Evolutionary conservation across 2,329 filamentous ascomycete species (phyloP).

Genomic region (Zymoseptoria crescenta): DNA sequence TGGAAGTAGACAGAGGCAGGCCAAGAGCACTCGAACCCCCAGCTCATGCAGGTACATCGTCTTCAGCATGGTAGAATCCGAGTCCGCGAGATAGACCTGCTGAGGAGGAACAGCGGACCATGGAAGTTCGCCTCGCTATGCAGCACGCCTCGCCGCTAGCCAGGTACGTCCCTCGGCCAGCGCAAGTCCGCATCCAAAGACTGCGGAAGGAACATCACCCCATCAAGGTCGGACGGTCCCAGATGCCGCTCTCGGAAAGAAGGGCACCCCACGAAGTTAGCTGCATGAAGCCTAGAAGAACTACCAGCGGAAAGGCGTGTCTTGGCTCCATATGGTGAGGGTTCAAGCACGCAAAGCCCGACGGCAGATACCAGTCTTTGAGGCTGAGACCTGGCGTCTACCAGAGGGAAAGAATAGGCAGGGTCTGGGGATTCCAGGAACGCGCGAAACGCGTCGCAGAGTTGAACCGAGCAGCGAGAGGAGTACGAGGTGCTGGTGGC

Average conservation of each 20-base stretch:
- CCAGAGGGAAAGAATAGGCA: background rate
- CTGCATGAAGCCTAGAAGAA: background rate
- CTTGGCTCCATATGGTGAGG: background rate
- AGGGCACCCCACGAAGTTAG: background rate
- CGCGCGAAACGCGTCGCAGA: background rate
- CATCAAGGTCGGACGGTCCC: background rate
- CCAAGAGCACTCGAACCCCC: background rate
- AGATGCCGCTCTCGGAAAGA: background rate
- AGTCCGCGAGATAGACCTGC: background rate
- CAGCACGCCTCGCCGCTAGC: background rate
- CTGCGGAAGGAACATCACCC: background rate
- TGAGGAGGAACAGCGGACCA: background rate
- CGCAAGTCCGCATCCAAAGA: background rate
- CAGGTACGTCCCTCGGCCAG: background rate
- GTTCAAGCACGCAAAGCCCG: background rate
- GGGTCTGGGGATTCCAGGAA: background rate
- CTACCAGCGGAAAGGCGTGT: background rate
- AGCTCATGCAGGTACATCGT: background rate
- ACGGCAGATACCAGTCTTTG: background rate
- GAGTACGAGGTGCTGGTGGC: background rate
- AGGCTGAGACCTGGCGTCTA: background rate
- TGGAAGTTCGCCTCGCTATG: background rate
- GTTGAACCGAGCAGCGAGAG: background rate
- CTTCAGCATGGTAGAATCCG: background rate
- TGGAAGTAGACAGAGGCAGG: background rate